Conservation (phyloP, 1,284 basidiomycete species). For the Austropuccinia psidii region DNA sequence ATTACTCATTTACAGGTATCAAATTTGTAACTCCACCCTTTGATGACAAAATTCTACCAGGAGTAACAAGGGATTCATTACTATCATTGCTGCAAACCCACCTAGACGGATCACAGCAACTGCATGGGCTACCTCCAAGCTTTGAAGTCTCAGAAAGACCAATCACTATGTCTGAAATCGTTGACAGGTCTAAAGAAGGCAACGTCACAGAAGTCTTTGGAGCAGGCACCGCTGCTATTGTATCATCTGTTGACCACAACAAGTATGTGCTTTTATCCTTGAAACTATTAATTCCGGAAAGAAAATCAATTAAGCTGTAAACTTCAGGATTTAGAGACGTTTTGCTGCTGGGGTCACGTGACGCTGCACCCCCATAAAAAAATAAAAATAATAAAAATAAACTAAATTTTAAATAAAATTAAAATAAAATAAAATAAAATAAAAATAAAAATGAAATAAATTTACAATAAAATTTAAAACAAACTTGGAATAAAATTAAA, state of each 20-base stretch:
- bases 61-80: slow-evolving; percentile 91
- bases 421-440: too few relatives aligned
- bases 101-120: slow-evolving; percentile 54
- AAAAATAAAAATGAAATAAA: too few relatives aligned
- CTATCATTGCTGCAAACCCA: slow-evolving; percentile 76
- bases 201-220: slow-evolving; percentile 85
- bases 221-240: slow-evolving; percentile 73
- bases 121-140: slow-evolving; percentile 57
- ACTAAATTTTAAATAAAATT: too few relatives aligned
- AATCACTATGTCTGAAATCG: slow-evolving; percentile 81
- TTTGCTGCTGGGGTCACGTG: too few relatives aligned
- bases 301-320: too few relatives aligned
- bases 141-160: slow-evolving; percentile 72
- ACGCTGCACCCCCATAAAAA: too few relatives aligned
- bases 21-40: slow-evolving; percentile 87
- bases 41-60: slow-evolving; percentile 90
- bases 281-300: too few relatives aligned
- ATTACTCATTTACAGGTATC: slow-evolving; percentile 49
- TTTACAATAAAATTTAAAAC: too few relatives aligned
- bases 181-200: slow-evolving; percentile 62
- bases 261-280: neutral
- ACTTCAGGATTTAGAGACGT: too few relatives aligned
- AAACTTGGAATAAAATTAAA: too few relatives aligned
- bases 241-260: slow-evolving; percentile 19
- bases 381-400: too few relatives aligned